phyloP scores from a whole-genome alignment of 495 filamentous ascomycete genomes.

The Bombardia bombarda region DNA sequence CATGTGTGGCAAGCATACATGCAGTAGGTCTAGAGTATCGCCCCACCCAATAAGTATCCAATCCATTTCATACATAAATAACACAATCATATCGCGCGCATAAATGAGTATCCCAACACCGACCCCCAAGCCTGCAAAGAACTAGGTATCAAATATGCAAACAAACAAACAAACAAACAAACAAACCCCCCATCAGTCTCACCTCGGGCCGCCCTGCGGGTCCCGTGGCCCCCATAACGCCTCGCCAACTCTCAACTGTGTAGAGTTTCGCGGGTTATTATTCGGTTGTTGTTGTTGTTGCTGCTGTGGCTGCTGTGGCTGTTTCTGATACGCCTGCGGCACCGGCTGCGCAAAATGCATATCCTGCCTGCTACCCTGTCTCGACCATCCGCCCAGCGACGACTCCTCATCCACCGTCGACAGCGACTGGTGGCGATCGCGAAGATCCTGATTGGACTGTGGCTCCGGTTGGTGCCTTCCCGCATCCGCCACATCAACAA shows the following conservation, averaged over 20 bases:
- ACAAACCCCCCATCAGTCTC: too few species aligned
- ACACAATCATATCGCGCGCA: too few species aligned
- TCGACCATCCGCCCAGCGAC: background rate
- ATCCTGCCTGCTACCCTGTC: constrained; percentile 4
- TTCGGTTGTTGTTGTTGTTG: background rate
- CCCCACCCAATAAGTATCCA: too few species aligned
- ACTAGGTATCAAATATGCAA: too few species aligned
- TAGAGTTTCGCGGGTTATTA: constrained; percentile 11
- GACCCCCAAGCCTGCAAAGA: too few species aligned
- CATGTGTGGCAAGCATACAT: too few species aligned
- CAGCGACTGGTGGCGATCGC: background rate
- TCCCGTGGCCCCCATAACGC: constrained; percentile 3
- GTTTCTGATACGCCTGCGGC: background rate
- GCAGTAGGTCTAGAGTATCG: too few species aligned
- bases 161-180: too few species aligned
- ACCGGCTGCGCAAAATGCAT: background rate
- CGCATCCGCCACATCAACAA: background rate
- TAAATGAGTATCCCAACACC: too few species aligned
- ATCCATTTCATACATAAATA: too few species aligned
- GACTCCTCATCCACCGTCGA: constrained; percentile 10
- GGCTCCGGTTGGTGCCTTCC: background rate
- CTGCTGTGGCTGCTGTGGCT: background rate
- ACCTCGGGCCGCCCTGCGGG: too few species aligned
- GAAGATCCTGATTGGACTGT: background rate
- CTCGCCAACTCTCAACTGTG: constrained; percentile 5